Percentiles rank a stretch among this genome's conserved stretches.
Evolutionary conservation across 352 stramenopile genomes (phyloP).

Genomic region (Sclerospora graminicola): DNA sequence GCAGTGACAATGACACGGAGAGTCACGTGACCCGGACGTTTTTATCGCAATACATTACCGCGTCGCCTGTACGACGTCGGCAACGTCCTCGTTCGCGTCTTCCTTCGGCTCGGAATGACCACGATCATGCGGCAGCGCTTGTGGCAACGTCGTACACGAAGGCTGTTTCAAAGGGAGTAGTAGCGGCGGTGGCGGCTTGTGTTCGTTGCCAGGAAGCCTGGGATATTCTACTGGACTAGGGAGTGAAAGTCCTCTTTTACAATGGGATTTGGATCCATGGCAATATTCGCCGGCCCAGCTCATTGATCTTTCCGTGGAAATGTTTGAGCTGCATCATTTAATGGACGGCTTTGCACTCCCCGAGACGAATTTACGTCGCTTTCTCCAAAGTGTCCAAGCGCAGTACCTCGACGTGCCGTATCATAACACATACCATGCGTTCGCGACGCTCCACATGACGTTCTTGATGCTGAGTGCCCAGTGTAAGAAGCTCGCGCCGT

Average conservation of each 20-base stretch:
- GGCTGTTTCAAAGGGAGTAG: conserved; percentile 24
- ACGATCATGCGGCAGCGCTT: conserved; percentile 26
- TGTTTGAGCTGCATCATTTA: conserved; percentile 63
- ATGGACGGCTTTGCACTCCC: conserved; percentile 47
- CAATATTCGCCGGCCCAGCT: conserved; percentile 50
- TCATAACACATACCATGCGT: conserved; percentile 82
- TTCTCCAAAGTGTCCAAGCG: conserved; percentile 51
- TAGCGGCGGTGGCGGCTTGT: conserved; percentile 8
- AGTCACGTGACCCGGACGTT: conserved; percentile 52
- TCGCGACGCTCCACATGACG: conserved; percentile 71
- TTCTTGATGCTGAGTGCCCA: conserved; percentile 64
- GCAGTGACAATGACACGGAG: conserved; percentile 28
- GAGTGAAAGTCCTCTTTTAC: conserved; percentile 10
- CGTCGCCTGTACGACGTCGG: conserved; percentile 25
- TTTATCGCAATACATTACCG: conserved; percentile 63
- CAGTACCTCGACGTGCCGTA: conserved; percentile 80
- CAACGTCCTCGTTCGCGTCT: conserved; percentile 20
- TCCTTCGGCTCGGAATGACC: conserved; percentile 19
- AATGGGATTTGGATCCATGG: conserved; percentile 59
- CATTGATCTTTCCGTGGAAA: conserved; percentile 53
- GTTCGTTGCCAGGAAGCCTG: conserved; percentile 5
- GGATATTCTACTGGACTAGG: conserved; percentile 10
- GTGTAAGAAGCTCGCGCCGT: conserved; percentile 21
- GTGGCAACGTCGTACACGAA: conserved; percentile 25
- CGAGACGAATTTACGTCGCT: conserved; percentile 46